A percentile compares a stretch with the other conserved stretches of the same genome.
Conservation (phyloP, 2,329 filamentous ascomycete genomes). For the Ilyonectria robusta region DNA sequence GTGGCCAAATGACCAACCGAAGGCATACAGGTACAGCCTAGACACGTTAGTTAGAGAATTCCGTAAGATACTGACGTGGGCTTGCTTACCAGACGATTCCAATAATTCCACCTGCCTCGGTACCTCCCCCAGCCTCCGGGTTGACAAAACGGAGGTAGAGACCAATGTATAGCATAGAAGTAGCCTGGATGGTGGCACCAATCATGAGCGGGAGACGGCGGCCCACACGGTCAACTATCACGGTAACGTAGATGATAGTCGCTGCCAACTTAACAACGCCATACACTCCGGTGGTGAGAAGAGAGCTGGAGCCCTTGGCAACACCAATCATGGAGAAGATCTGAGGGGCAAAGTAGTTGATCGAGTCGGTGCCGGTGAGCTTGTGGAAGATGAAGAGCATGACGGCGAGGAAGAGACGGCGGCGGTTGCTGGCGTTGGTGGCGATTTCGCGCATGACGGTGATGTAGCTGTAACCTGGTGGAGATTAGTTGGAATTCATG, state of each 20-base stretch:
- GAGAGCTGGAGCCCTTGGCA: conserved; percentile 33
- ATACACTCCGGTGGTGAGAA: conserved; percentile 46
- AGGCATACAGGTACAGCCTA: conserved; percentile 41
- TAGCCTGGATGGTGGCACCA: conserved; percentile 43
- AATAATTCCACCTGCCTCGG: conserved; percentile 16
- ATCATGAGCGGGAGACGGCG: conserved; percentile 46
- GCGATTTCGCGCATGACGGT: conserved; percentile 38
- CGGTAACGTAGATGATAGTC: conserved; percentile 47
- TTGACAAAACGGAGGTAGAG: conserved; percentile 42
- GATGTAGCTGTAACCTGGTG: conserved; percentile 24
- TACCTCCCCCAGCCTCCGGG: conserved; percentile 30
- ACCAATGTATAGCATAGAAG: conserved; percentile 49
- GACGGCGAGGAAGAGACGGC: conserved; percentile 46
- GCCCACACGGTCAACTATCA: conserved; percentile 51
- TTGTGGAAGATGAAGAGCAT: conserved; percentile 40
- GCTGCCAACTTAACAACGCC: conserved; percentile 44
- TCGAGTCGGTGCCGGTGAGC: conserved; percentile 36
- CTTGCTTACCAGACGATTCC: conserved; percentile 16
- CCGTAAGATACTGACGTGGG: neutral
- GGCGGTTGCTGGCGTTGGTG: conserved; percentile 39
- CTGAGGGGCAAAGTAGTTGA: conserved; percentile 42
- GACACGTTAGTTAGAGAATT: conserved; percentile 5
- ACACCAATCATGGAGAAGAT: conserved; percentile 42
- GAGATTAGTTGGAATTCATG: conserved; percentile 22
- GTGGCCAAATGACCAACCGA: conserved; percentile 40